These are phyloP conservation scores for Breynia disticha DNA, from an alignment of 441 rosid species.

Conservation along the genomic window DNA sequence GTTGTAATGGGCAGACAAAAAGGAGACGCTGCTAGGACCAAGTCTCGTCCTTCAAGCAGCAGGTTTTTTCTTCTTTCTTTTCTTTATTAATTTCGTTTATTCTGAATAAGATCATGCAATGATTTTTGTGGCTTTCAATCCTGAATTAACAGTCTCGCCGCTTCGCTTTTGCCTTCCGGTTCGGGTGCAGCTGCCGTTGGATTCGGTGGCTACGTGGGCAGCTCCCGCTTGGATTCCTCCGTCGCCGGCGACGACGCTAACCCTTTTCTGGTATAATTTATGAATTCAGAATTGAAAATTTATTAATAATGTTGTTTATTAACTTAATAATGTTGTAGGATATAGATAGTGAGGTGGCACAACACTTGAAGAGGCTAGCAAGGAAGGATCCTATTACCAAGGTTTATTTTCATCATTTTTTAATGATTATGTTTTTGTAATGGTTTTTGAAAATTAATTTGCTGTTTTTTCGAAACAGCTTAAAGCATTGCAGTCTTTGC, in stretches of 20 bases:
- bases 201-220: slow-evolving; percentile 91
- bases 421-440: not conserved
- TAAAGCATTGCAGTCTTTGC: slow-evolving; percentile 71
- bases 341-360: slow-evolving; percentile 70
- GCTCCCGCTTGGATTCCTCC: slow-evolving; percentile 67
- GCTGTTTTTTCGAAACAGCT: slow-evolving; percentile 36
- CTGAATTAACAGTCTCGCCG: slow-evolving; percentile 52
- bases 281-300: not conserved
- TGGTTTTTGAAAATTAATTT: not conserved
- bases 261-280: slow-evolving; percentile 35
- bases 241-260: slow-evolving; percentile 39
- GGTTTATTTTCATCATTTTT: slow-evolving; percentile 26
- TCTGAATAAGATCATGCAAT: slow-evolving; percentile 5
- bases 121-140: not conserved
- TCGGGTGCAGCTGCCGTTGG: slow-evolving; percentile 58
- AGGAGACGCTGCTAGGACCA: slow-evolving; percentile 75
- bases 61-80: slow-evolving; percentile 25
- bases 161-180: slow-evolving; percentile 61
- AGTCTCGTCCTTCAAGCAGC: slow-evolving; percentile 98
- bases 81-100: not conserved
- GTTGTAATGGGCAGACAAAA: slow-evolving; percentile 77
- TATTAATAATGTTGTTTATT: not conserved
- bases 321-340: too few species aligned
- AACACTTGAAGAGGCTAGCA: slow-evolving; percentile 74
- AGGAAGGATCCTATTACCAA: slow-evolving; percentile 91